phyloP scores from a whole-genome alignment of 495 filamentous ascomycete species.

The Aspergillus funiculosus region DNA sequence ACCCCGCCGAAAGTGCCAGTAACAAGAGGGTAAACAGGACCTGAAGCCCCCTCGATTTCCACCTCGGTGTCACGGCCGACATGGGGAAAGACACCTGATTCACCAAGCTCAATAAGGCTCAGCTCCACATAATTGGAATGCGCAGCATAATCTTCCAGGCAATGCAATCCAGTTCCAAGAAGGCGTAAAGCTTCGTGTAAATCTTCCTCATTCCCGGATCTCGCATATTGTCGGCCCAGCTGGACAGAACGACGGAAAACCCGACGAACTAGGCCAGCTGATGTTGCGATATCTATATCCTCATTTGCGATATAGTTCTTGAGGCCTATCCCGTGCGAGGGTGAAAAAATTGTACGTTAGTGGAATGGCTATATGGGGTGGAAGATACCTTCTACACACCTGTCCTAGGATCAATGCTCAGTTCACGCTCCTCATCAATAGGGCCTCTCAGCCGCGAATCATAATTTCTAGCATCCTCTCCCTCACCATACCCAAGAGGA shows the following conservation, averaged over 20 bases:
- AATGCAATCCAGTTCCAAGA: slow-evolving; percentile 81
- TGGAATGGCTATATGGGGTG: not conserved
- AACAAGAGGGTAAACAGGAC: slow-evolving; percentile 67
- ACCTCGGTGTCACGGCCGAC: slow-evolving; percentile 67
- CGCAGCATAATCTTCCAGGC: slow-evolving; percentile 87
- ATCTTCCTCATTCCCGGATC: slow-evolving; percentile 58
- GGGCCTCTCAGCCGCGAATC: slow-evolving; percentile 73
- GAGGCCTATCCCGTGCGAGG: slow-evolving; percentile 48
- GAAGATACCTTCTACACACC: slow-evolving; percentile 19
- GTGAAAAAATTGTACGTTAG: not conserved
- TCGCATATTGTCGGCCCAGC: slow-evolving; percentile 63
- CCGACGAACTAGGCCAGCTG: slow-evolving; percentile 64
- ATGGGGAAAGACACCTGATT: slow-evolving; percentile 74
- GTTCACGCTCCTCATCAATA: slow-evolving; percentile 70
- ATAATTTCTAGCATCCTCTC: slow-evolving; percentile 76
- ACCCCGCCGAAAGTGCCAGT: slow-evolving; percentile 92
- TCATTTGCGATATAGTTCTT: slow-evolving; percentile 93
- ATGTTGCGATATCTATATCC: slow-evolving; percentile 63
- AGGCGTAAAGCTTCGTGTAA: slow-evolving; percentile 80
- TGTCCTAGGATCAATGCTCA: slow-evolving; percentile 68
- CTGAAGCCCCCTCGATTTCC: slow-evolving; percentile 55
- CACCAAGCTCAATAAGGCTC: slow-evolving; percentile 76
- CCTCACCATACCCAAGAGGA: slow-evolving; percentile 71
- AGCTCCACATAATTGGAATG: slow-evolving; percentile 90
- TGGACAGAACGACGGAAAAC: slow-evolving; percentile 67